Evolutionary conservation across 495 filamentous ascomycete species (phyloP), one percentile per base, ranked within the genome.

Genomic region (Neurospora sp.): DNA sequence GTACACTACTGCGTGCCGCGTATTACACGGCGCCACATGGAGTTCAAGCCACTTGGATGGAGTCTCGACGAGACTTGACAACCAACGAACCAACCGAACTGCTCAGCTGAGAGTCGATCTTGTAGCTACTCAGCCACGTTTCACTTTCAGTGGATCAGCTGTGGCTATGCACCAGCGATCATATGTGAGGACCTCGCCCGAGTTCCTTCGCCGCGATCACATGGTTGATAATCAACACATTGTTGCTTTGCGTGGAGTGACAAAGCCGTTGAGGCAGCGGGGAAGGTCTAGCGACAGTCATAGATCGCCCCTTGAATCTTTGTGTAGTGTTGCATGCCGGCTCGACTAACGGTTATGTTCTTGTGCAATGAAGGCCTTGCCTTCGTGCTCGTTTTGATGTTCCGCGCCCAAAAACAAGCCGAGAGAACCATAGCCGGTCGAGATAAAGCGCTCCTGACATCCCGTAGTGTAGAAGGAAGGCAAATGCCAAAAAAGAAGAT

Each of bases 261-360:
- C 4, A 27, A 23, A 54, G 71, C 83, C 83, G 23, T 79, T 79
- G 5, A 86, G 79, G 35, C 71, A 70, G 69, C 16, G 18, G 46
- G 69, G 72, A 38, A 74, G 40, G 42, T 74, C 59, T 27, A 44
- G 18, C 18, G 42, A 74, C 76, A 70, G 71, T 77, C 66, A 70
- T 70, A 18, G 8, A 70, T 42, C 66, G 72, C 69, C 72, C 69
- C 39, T 41, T 59, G 11, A 59, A 59, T 59, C 46, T 59, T 27
- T 59, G 23, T 27, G 48, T 59, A 23, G 20, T 59, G 23, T 27
- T 59, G 48, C 48, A 59, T 59, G 11, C 23, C 23, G 11, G 48
- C 20, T 54, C 5, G 20, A 54, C 46, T n/a, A 23, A 23, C 46
- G 20, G 46, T 23, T 54, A 46, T 46, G 42, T 46, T 46, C 42